These are phyloP conservation scores for Cephalotrichum gorgonifer DNA, from an alignment of 2,329 filamentous ascomycete genomes.

Conservation along the genomic window DNA sequence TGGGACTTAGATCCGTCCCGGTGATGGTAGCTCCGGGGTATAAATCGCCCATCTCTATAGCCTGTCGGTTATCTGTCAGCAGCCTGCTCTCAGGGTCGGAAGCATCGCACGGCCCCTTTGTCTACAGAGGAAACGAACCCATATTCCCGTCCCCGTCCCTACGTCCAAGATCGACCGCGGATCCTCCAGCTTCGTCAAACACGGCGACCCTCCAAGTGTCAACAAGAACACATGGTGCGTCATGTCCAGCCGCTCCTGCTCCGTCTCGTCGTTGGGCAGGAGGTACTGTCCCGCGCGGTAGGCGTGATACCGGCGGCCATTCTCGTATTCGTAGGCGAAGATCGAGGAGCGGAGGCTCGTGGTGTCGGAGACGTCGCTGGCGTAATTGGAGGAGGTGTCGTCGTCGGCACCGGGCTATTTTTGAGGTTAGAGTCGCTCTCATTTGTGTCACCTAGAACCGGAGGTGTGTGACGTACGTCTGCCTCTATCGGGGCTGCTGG, in stretches of 20 bases:
- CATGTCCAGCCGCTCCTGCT: constrained; percentile 43
- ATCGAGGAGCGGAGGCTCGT: constrained; percentile 30
- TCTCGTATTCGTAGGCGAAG: constrained; percentile 31
- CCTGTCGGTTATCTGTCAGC: too few relatives aligned
- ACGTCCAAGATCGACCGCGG: constrained; percentile 43
- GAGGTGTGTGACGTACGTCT: too few relatives aligned
- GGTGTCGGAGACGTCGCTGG: too few relatives aligned
- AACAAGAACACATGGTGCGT: constrained; percentile 43
- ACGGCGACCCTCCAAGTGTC: constrained; percentile 25
- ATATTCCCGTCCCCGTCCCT: constrained; percentile 52
- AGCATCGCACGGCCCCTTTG: too few relatives aligned
- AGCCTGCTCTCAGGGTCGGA: too few relatives aligned
- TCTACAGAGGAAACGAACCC: too few relatives aligned
- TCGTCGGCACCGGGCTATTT: too few relatives aligned
- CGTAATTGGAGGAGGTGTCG: neutral
- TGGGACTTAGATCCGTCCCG: constrained; percentile 47
- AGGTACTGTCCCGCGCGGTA: constrained; percentile 32
- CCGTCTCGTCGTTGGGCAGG: constrained; percentile 40
- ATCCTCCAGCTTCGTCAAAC: constrained; percentile 2
- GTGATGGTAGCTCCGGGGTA: constrained; percentile 23
- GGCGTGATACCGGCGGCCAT: constrained; percentile 37
- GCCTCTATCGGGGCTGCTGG: too few relatives aligned
- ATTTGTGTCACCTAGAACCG: too few relatives aligned
- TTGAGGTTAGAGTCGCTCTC: too few relatives aligned
- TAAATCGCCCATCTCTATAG: constrained; percentile 33